These are phyloP conservation scores for Ceratocystiopsis sp. DNA, from an alignment of 2,329 filamentous ascomycete genomes.

Conservation along the genomic window DNA sequence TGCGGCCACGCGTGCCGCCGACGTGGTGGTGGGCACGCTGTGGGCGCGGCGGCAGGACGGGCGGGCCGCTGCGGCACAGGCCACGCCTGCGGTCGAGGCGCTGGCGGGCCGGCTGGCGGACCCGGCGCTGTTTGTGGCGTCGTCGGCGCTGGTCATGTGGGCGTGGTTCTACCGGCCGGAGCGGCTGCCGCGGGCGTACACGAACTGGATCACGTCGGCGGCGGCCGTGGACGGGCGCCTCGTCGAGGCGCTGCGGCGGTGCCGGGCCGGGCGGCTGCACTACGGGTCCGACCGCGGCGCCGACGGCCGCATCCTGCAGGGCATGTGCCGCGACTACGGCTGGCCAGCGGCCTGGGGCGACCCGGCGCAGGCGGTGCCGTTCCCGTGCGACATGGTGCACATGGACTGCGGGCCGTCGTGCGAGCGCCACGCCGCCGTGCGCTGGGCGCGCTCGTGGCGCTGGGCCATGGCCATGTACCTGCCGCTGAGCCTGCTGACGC, in stretches of 20 bases:
- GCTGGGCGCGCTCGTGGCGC: constrained; percentile 51
- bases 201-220: constrained; percentile 64
- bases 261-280: constrained; percentile 41
- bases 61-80: constrained; percentile 22
- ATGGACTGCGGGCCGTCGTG: constrained; percentile 59
- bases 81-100: constrained; percentile 30
- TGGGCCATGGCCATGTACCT: constrained; percentile 65
- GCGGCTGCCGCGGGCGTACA: constrained; percentile 55
- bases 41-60: constrained; percentile 38
- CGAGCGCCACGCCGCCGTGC: constrained; percentile 53
- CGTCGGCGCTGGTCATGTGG: constrained; percentile 70
- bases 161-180: constrained; percentile 67
- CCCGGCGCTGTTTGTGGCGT: constrained; percentile 52
- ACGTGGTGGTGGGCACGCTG: constrained; percentile 48
- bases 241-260: constrained; percentile 54
- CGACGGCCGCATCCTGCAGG: constrained; percentile 46
- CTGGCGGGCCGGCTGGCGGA: constrained; percentile 35
- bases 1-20: constrained; percentile 51
- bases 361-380: constrained; percentile 49
- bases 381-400: constrained; percentile 73
- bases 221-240: constrained; percentile 61
- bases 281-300: constrained; percentile 57
- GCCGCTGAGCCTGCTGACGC: constrained; percentile 52
- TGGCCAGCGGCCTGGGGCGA: constrained; percentile 59
- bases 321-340: constrained; percentile 55